Evolutionary conservation across 1,284 basidiomycete genomes (phyloP).

Genomic region (Cutaneotrichosporon sp.): DNA sequence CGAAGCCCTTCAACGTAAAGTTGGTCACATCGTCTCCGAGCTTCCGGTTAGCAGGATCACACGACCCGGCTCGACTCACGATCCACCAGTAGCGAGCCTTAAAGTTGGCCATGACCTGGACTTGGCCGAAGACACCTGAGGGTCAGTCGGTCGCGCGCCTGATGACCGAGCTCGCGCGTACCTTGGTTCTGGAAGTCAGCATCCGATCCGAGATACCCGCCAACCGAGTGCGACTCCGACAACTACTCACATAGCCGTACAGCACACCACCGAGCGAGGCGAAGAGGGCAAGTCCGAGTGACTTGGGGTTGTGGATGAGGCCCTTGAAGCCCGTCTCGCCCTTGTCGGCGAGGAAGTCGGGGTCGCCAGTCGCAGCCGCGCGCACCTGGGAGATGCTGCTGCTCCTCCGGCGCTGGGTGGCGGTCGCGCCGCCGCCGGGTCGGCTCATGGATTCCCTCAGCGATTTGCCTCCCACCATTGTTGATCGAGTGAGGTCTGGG

Average conservation of each 20-base stretch:
- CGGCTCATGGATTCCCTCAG: neutral
- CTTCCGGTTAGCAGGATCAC: neutral
- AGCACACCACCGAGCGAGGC: slow-evolving; percentile 51
- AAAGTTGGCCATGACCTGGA: slow-evolving; percentile 51
- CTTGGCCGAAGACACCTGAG: slow-evolving; percentile 48
- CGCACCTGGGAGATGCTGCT: neutral
- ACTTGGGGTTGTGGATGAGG: slow-evolving; percentile 20
- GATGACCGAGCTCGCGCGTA: neutral
- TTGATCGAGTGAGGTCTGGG: neutral
- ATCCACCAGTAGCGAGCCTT: slow-evolving; percentile 33
- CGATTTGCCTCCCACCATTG: neutral
- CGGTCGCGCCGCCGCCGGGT: neutral
- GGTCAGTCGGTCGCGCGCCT: neutral
- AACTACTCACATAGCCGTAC: slow-evolving; percentile 45
- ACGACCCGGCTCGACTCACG: slow-evolving; percentile 23
- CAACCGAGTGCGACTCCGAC: slow-evolving; percentile 1
- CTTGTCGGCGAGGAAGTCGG: slow-evolving; percentile 13
- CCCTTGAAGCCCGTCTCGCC: slow-evolving; percentile 17
- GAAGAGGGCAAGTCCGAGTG: slow-evolving; percentile 28
- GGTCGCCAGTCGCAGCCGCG: slow-evolving; percentile 13
- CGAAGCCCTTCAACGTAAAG: slow-evolving; percentile 28
- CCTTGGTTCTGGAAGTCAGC: slow-evolving; percentile 6
- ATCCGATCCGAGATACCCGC: neutral
- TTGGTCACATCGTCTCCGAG: slow-evolving; percentile 3
- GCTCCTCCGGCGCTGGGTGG: neutral